phyloP scores from a whole-genome alignment of 2,329 filamentous ascomycete genomes.

The Cladophialophora immunda region DNA sequence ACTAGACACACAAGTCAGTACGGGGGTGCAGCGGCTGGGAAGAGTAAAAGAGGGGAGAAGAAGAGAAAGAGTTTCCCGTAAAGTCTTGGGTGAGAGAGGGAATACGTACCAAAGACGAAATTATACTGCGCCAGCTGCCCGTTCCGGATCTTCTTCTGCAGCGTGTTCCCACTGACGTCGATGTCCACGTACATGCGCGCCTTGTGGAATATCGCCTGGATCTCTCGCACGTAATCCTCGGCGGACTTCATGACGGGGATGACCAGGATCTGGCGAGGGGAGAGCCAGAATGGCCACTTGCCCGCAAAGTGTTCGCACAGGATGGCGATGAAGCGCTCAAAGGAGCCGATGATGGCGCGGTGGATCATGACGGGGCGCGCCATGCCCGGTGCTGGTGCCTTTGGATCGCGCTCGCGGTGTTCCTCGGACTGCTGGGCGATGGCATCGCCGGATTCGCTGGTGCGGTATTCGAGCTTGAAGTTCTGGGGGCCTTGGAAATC shows the following conservation, averaged over 20 bases:
- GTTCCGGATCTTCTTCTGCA: conserved; percentile 62
- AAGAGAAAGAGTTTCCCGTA: conserved; percentile 11
- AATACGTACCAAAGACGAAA: conserved; percentile 58
- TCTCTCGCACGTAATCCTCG: conserved; percentile 59
- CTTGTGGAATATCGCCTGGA: conserved; percentile 54
- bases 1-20: conserved; percentile 50
- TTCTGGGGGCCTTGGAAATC: conserved; percentile 87
- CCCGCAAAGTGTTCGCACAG: conserved; percentile 61
- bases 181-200: conserved; percentile 59
- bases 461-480: conserved; percentile 88
- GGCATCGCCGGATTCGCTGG: conserved; percentile 68
- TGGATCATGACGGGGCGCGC: conserved; percentile 62
- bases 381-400: conserved; percentile 50
- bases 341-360: conserved; percentile 60
- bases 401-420: conserved; percentile 43
- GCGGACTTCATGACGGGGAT: conserved; percentile 60
- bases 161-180: conserved; percentile 58
- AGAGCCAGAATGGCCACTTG: conserved; percentile 64
- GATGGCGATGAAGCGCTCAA: conserved; percentile 62
- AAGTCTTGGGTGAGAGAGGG: too few relatives aligned
- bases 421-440: conserved; percentile 30
- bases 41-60: conserved; percentile 5
- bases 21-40: background rate
- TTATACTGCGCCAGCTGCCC: conserved; percentile 60
- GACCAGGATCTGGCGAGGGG: conserved; percentile 59